phyloP scores from a whole-genome alignment of 352 stramenopile genomes.

The Pythium biforme region DNA sequence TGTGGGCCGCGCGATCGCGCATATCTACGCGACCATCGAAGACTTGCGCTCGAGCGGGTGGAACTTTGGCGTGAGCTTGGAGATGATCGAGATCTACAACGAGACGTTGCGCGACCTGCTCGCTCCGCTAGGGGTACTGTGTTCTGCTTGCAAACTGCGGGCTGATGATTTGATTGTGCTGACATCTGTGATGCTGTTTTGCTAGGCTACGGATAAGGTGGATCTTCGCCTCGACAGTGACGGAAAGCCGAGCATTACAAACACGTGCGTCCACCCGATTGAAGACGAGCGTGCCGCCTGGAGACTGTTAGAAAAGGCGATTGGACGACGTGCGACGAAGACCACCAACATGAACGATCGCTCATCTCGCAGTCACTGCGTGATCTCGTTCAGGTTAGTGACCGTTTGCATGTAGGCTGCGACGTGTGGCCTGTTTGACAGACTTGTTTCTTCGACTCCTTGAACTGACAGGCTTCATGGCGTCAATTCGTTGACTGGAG shows the following conservation, averaged over 20 bases:
- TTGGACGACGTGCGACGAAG: slow-evolving; percentile 70
- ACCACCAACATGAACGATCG: slow-evolving; percentile 84
- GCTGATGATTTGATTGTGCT: background rate
- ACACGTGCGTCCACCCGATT: slow-evolving; percentile 60
- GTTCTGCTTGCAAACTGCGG: slow-evolving; percentile 2
- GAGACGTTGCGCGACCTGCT: slow-evolving; percentile 95
- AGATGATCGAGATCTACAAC: slow-evolving; percentile 98
- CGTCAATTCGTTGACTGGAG: slow-evolving; percentile 55
- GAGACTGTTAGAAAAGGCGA: slow-evolving; percentile 60
- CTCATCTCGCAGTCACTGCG: slow-evolving; percentile 82
- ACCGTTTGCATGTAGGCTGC: too few species aligned
- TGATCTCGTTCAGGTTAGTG: slow-evolving; percentile 77
- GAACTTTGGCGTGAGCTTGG: slow-evolving; percentile 66
- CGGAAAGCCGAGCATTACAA: slow-evolving; percentile 61
- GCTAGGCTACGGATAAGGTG: slow-evolving; percentile 61
- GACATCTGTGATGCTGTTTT: background rate
- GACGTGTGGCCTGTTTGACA: too few species aligned
- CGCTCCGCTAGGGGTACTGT: slow-evolving; percentile 47
- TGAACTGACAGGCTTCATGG: slow-evolving; percentile 45
- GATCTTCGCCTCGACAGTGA: slow-evolving; percentile 67
- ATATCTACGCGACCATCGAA: slow-evolving; percentile 72
- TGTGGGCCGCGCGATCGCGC: slow-evolving; percentile 70
- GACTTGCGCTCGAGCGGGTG: slow-evolving; percentile 66
- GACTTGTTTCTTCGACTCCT: background rate
- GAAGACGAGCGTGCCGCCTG: slow-evolving; percentile 60